Evolutionary conservation across 108 stramenopile species (phyloP), one percentile per base, ranked within the genome.

Genomic region (Cyclotella atomus): DNA sequence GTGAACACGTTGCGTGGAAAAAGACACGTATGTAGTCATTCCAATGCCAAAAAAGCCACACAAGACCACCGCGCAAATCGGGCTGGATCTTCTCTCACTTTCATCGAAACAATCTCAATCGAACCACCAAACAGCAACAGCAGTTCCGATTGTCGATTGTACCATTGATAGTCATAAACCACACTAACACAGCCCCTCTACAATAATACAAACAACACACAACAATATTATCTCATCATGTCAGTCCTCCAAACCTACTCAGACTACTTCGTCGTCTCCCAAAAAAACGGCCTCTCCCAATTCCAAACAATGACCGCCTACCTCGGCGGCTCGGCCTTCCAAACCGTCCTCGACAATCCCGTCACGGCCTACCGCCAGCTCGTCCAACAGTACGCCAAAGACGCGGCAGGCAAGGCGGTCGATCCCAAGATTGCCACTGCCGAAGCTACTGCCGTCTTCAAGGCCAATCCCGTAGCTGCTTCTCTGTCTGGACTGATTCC

Each of bases 361-460:
- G 91, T 96, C 10, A 96, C 95, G 44, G 93, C 95, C 41, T 96
- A 96, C 83, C 89, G 95, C 54, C 95, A 96, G 71, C 84, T 96
- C 7, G 93, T 96, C 20, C 95, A 96, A 71, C 95, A 96, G 71
- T 96, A 92, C 69, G 95, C 95, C 34, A 96, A 94, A 77, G 95
- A 91, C 54, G 68, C 86, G 25, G 81, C 85, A 25, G 92, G 95
- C 2, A 96, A 94, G 57, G 79, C 90, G 16, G 92, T 94, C 50
- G 92, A 91, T 62, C 95, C 93, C 33, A 90, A 89, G 57, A 78
- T 96, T 43, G 91, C 95, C 24, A 41, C 73, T 0, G 76, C 79
- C 16, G 93, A 96, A 76, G 93, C 95, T 44, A 84, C 81, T 30
- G 93, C 93, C 19, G 88, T 94, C 44, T 96, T 96, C 78, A 79